Evolutionary conservation across 352 stramenopile genomes (phyloP).

Genomic region (Vaucheria bursata): DNA sequence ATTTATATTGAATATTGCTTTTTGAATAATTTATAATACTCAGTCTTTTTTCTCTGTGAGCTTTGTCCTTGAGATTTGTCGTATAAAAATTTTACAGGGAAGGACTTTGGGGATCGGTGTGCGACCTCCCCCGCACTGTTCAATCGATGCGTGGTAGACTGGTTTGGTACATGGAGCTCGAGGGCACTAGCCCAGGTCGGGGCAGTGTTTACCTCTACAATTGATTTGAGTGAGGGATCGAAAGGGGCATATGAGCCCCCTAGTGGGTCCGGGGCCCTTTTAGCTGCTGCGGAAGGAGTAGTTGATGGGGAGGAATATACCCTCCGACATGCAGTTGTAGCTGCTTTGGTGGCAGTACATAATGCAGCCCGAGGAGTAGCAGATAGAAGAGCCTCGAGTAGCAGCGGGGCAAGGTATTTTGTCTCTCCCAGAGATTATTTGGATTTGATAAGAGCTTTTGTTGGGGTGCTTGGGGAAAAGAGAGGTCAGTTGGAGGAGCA

Average conservation of each 20-base stretch:
- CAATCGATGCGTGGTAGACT: constrained; percentile 98
- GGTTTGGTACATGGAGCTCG: constrained; percentile 98
- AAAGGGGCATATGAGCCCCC: constrained; percentile 4
- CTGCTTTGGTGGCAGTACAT: constrained; percentile 67
- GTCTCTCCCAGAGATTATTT: constrained; percentile 70
- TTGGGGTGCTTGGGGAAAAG: constrained; percentile 56
- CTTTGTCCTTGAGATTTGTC: no score
- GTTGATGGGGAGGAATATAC: constrained; percentile 19
- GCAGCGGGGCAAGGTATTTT: constrained; percentile 49
- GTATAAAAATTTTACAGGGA: no score
- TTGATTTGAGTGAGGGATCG: constrained; percentile 71
- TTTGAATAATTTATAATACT: no score
- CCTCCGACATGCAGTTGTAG: constrained; percentile 65
- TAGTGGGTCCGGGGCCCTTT: constrained; percentile 23
- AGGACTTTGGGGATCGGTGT: constrained; percentile 66
- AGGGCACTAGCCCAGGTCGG: constrained; percentile 93
- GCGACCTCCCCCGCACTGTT: constrained; percentile 99
- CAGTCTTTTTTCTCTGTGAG: no score
- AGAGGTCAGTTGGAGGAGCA: constrained; percentile 78
- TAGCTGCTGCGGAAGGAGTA: constrained; percentile 52
- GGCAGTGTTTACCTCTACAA: neutral
- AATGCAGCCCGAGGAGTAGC: constrained; percentile 57
- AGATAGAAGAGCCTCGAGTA: constrained; percentile 48
- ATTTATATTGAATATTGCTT: no score
- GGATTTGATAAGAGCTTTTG: constrained; percentile 70